Evolutionary conservation across 2,329 filamentous ascomycete genomes (phyloP).

Genomic region (Fusarium nelsonii): DNA sequence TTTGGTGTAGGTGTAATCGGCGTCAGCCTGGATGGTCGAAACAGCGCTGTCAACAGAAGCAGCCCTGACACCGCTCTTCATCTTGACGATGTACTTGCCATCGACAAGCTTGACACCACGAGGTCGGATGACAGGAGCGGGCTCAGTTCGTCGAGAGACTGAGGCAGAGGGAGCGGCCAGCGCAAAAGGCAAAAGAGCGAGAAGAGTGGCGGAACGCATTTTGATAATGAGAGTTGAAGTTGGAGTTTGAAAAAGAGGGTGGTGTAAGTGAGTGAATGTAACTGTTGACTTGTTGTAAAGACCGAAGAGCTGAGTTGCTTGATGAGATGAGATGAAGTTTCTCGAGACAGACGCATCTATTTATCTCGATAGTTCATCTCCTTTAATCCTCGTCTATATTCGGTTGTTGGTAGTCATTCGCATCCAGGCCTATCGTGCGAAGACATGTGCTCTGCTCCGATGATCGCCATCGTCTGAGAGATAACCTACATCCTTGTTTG

Average conservation of each 20-base stretch:
- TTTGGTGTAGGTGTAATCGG: conserved; percentile 49
- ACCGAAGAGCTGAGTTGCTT: conserved; percentile 36
- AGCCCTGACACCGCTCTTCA: conserved; percentile 45
- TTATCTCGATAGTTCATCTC: conserved; percentile 30
- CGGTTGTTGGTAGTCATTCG: conserved; percentile 20
- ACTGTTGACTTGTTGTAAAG: conserved; percentile 20
- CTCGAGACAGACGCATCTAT: conserved; percentile 23
- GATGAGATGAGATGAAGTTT: conserved; percentile 11
- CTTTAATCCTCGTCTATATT: conserved; percentile 7
- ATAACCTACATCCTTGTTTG: conserved; percentile 19
- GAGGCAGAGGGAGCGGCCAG: conserved; percentile 47
- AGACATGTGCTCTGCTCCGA: conserved; percentile 30
- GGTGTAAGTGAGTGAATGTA: conserved; percentile 24
- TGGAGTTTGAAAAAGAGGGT: conserved; percentile 14
- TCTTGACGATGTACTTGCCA: conserved; percentile 56
- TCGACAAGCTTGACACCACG: conserved; percentile 50
- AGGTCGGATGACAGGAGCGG: conserved; percentile 53
- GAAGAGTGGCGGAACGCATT: conserved; percentile 52
- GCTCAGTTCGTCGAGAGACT: conserved; percentile 48
- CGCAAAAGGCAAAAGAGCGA: conserved; percentile 51
- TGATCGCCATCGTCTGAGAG: conserved; percentile 34
- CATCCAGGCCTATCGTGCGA: conserved; percentile 23
- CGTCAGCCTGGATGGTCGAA: conserved; percentile 48
- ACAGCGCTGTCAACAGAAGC: conserved; percentile 47
- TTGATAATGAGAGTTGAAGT: conserved; percentile 34